A percentile compares a stretch with the other conserved stretches of the same genome.
Evolutionary conservation across 2,329 filamentous ascomycete species (phyloP).

Genomic region (Cephalotrichum gorgonifer): DNA sequence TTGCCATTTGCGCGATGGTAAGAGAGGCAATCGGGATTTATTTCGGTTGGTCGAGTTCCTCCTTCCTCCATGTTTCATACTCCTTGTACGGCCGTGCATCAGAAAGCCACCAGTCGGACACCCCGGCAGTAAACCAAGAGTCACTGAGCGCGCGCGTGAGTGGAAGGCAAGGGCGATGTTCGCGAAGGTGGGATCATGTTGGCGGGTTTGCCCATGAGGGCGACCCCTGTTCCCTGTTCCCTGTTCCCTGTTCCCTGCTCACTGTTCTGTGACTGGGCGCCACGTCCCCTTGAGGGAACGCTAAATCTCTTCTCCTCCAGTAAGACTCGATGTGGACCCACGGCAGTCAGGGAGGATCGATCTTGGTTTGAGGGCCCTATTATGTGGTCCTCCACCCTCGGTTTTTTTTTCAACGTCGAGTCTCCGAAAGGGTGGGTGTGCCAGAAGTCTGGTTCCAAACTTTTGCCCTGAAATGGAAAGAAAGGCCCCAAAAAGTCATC

Average conservation of each 20-base stretch:
- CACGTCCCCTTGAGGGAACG: conserved; percentile 2
- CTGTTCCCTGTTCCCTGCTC: not conserved
- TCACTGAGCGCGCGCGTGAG: not conserved
- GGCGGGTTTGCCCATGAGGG: not conserved
- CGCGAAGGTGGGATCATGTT: not conserved
- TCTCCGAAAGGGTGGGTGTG: not conserved
- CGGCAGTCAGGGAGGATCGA: not conserved
- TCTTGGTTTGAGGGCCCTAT: not conserved
- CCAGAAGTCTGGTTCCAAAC: not conserved
- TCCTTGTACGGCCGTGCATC: not conserved
- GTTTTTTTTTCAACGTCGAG: not conserved
- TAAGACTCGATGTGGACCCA: not conserved
- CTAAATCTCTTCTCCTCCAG: conserved; percentile 4
- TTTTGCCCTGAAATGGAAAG: too few species aligned
- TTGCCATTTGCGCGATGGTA: conserved; percentile 1
- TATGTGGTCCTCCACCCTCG: not conserved
- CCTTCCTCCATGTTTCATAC: too few species aligned
- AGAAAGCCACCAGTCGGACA: not conserved
- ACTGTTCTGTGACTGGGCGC: not conserved
- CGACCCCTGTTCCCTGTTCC: conserved; percentile 3
- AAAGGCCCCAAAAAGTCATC: not conserved
- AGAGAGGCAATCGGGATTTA: conserved; percentile 1
- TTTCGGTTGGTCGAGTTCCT: not conserved
- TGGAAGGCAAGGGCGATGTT: not conserved
- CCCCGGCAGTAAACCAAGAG: not conserved